Percentiles rank a stretch among this genome's conserved stretches.
These are phyloP conservation scores for Agrostemma githago DNA, from an alignment of 148 eudicot genomes.

Conservation along the genomic window DNA sequence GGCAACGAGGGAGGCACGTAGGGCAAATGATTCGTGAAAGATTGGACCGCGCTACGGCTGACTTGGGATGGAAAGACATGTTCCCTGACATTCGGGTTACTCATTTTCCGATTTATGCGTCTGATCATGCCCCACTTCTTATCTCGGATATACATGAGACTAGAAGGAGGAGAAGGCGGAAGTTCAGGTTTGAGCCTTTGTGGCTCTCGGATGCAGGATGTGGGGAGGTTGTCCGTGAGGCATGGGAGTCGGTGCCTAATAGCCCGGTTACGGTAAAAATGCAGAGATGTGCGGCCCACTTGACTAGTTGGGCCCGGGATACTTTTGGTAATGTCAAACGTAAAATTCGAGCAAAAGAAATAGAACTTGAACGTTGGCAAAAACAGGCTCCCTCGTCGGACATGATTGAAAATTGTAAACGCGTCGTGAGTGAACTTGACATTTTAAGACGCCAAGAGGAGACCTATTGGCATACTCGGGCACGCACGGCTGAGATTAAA, in stretches of 20 bases:
- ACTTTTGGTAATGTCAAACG: background rate
- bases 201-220: background rate
- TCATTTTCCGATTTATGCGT: background rate
- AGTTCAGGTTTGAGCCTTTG: background rate
- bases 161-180: background rate
- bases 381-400: background rate
- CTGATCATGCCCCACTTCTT: background rate
- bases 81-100: background rate
- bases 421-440: accelerated
- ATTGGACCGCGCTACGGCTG: background rate
- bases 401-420: background rate
- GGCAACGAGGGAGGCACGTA: background rate
- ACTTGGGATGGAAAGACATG: background rate
- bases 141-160: background rate
- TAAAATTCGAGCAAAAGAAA: background rate
- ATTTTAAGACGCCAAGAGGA: background rate
- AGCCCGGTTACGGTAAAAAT: background rate
- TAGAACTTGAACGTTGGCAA: background rate
- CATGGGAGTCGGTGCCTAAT: background rate
- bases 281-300: background rate
- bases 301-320: background rate
- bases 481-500: background rate
- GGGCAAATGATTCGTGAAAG: background rate
- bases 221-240: background rate
- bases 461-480: background rate